Conservation (phyloP, 805 yeast species). For the Metschnikowia vanudenii region DNA sequence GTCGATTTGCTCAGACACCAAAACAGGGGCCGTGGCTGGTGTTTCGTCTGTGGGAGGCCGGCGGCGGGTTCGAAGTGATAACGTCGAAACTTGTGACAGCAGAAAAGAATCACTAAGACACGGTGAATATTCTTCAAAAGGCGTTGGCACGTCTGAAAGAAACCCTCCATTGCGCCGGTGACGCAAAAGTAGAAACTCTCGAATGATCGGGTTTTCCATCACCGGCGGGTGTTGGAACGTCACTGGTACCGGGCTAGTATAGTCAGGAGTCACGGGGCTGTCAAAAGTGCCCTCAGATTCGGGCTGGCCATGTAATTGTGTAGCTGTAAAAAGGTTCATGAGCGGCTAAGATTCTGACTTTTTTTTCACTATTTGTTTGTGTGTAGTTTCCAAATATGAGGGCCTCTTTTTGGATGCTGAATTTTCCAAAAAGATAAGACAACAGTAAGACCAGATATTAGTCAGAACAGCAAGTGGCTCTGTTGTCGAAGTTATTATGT, state of each 20-base stretch:
- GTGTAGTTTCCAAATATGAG: no score
- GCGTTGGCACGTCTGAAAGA: not conserved
- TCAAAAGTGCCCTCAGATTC: not conserved
- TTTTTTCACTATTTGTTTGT: no score
- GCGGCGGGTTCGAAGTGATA: not conserved
- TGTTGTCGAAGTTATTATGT: no score
- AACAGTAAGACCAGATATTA: no score
- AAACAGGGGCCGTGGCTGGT: not conserved
- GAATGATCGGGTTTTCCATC: conserved; percentile 4
- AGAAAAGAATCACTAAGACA: conserved; percentile 3
- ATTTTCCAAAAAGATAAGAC: no score
- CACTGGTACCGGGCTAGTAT: not conserved
- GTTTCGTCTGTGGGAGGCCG: not conserved
- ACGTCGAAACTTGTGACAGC: conserved; percentile 4
- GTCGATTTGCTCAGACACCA: not conserved
- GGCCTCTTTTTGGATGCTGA: no score
- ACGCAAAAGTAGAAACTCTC: conserved; percentile 4
- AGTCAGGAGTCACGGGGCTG: not conserved
- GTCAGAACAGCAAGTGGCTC: no score
- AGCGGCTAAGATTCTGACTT: no score
- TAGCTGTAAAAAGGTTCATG: no score
- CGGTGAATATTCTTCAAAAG: not conserved
- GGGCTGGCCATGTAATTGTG: no score
- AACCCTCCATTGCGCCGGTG: not conserved
- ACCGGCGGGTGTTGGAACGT: not conserved